phyloP scores from a whole-genome alignment of 1,139 yeast genomes.

The Yarrowia galli region DNA sequence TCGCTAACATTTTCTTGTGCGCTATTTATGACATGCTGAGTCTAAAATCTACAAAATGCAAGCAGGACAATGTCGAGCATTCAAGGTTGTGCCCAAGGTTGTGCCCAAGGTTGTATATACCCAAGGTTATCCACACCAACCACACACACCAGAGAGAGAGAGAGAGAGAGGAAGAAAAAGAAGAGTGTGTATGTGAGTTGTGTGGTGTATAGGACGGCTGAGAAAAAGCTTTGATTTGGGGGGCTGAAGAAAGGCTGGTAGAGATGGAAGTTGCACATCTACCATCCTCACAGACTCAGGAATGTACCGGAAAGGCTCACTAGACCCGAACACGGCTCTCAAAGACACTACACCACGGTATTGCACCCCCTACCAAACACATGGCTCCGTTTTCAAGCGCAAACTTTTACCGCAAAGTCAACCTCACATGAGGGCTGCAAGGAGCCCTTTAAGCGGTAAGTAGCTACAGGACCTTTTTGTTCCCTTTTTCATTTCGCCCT shows the following conservation, averaged over 20 bases:
- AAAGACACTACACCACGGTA: background rate
- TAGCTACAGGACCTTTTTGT: constrained; percentile 2
- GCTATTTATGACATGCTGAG: constrained; percentile 29
- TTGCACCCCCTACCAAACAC: background rate
- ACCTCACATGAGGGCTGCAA: constrained; percentile 12
- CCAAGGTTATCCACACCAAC: background rate
- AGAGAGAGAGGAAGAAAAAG: too few relatives aligned
- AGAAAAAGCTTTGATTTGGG: background rate
- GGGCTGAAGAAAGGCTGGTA: too few relatives aligned
- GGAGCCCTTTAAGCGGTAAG: constrained; percentile 26
- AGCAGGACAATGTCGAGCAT: constrained; percentile 12
- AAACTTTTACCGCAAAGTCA: constrained; percentile 31
- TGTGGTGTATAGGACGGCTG: constrained; percentile 11
- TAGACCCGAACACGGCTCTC: background rate
- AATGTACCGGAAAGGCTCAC: background rate
- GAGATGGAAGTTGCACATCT: background rate
- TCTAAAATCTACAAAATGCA: constrained; percentile 1
- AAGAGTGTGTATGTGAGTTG: too few relatives aligned
- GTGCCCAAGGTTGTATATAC: too few relatives aligned
- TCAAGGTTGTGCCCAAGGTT: background rate
- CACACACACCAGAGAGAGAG: constrained; percentile 4
- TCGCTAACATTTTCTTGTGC: constrained; percentile 21
- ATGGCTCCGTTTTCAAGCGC: constrained; percentile 24
- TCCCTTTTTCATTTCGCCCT: background rate
- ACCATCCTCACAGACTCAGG: background rate